Percentiles rank a stretch among this genome's conserved stretches.
Conservation (phyloP, 306 rosid genomes). For the Fragaria vesca region DNA sequence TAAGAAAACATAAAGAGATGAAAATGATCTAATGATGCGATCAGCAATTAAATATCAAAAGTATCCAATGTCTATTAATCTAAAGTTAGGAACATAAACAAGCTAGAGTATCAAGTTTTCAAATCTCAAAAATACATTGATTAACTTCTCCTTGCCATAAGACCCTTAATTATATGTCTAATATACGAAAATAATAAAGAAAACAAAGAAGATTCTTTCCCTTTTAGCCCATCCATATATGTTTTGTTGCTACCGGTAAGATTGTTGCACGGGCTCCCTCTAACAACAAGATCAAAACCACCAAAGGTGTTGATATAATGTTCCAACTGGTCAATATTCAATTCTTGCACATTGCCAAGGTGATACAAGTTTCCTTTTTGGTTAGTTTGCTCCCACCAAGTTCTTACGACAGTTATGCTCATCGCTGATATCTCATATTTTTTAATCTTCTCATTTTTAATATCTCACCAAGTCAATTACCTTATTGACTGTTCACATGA, state of each 20-base stretch:
- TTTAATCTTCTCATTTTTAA: too few relatives aligned
- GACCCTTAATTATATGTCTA: slow-evolving; percentile 63
- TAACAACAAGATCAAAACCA: slow-evolving; percentile 80
- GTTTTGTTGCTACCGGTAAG: slow-evolving; percentile 85
- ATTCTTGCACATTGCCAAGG: slow-evolving; percentile 53
- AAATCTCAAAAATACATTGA: neutral
- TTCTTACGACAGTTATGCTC: too few relatives aligned
- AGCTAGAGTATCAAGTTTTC: neutral
- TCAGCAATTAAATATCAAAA: too few relatives aligned
- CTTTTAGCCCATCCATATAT: slow-evolving; percentile 81
- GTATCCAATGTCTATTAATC: neutral
- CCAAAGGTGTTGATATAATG: slow-evolving; percentile 54
- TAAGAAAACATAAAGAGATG: too few relatives aligned
- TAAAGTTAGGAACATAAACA: neutral
- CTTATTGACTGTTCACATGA: too few relatives aligned
- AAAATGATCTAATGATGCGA: too few relatives aligned
- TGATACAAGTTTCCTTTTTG: slow-evolving; percentile 70
- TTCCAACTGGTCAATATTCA: slow-evolving; percentile 53
- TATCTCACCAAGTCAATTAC: slow-evolving; percentile 77
- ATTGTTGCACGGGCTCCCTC: slow-evolving; percentile 96
- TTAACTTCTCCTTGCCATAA: slow-evolving; percentile 35
- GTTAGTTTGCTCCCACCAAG: slow-evolving; percentile 48
- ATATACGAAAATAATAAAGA: slow-evolving; percentile 64
- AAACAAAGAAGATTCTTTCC: slow-evolving; percentile 74
- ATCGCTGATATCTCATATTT: too few relatives aligned